phyloP scores from a whole-genome alignment of 805 yeast genomes.

The Candida loeiensis region DNA sequence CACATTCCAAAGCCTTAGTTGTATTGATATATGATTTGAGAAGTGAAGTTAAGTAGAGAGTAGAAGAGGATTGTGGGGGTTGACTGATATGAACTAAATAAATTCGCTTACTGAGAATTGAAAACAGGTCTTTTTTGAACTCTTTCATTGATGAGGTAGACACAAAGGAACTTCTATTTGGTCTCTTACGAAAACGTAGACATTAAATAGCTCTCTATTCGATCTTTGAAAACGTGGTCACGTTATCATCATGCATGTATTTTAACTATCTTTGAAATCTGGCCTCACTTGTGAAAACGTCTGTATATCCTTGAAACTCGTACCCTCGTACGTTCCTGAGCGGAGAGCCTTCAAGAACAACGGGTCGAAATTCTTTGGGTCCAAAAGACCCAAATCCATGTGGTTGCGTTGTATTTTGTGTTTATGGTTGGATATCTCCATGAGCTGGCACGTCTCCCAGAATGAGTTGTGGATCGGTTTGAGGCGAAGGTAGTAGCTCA shows the following conservation, averaged over 20 bases:
- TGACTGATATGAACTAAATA: no score
- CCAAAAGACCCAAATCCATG: slow-evolving; percentile 32
- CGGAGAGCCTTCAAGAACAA: slow-evolving; percentile 19
- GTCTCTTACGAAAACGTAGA: no score
- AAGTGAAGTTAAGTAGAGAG: no score
- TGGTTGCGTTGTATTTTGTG: slow-evolving; percentile 26
- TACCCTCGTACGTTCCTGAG: slow-evolving; percentile 23
- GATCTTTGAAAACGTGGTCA: no score
- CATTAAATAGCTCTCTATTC: no score
- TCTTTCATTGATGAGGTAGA: no score
- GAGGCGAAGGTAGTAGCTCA: slow-evolving; percentile 18
- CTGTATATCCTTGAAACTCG: slow-evolving; percentile 21
- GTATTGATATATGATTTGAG: not conserved
- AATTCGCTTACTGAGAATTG: no score
- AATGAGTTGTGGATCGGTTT: slow-evolving; percentile 33
- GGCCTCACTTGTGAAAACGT: slow-evolving; percentile 16
- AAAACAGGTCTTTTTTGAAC: not conserved
- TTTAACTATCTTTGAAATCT: slow-evolving; percentile 2
- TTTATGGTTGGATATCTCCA: slow-evolving; percentile 28
- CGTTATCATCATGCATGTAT: no score
- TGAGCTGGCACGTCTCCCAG: slow-evolving; percentile 34
- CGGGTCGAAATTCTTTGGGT: slow-evolving; percentile 33
- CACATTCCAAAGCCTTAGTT: slow-evolving; percentile 80
- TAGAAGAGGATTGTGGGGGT: no score
- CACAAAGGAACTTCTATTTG: no score